A percentile compares a stretch with the other conserved stretches of the same genome.
Conservation (phyloP, 371 early-diverging fungal species). For the Mucor velutinosus region DNA sequence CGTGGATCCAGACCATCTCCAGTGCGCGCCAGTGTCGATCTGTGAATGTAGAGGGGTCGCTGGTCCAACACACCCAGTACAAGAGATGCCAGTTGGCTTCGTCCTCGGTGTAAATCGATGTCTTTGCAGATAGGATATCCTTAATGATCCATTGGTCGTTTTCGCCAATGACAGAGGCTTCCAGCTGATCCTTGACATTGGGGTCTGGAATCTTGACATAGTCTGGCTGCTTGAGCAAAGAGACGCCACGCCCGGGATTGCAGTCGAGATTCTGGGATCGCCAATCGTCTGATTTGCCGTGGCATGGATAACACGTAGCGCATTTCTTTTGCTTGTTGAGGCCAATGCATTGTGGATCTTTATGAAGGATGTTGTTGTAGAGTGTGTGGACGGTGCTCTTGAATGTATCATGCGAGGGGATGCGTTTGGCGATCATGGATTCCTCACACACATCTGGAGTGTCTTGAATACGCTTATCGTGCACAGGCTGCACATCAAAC, state of each 20-base stretch:
- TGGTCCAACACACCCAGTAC: slow-evolving; percentile 73
- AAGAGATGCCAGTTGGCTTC: slow-evolving; percentile 62
- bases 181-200: slow-evolving; percentile 41
- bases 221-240: slow-evolving; percentile 24
- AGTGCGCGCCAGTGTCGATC: slow-evolving; percentile 68
- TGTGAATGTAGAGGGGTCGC: slow-evolving; percentile 60
- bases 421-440: slow-evolving; percentile 59
- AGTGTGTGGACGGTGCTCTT: slow-evolving; percentile 40
- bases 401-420: slow-evolving; percentile 31
- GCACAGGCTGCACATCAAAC: slow-evolving; percentile 53
- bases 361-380: slow-evolving; percentile 49
- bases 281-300: slow-evolving; percentile 58
- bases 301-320: slow-evolving; percentile 62
- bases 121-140: slow-evolving; percentile 52
- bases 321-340: slow-evolving; percentile 31
- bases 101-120: slow-evolving; percentile 59
- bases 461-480: slow-evolving; percentile 59
- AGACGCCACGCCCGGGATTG: slow-evolving; percentile 54
- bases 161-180: slow-evolving; percentile 37
- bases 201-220: slow-evolving; percentile 29
- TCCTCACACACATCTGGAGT: slow-evolving; percentile 54
- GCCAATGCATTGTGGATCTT: slow-evolving; percentile 31
- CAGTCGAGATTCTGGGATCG: slow-evolving; percentile 52
- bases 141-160: slow-evolving; percentile 68
- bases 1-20: slow-evolving; percentile 68